A percentile compares a stretch with the other conserved stretches of the same genome.
Conservation (phyloP, 2,329 filamentous ascomycete genomes). For the Trichophyton schoenleinii region DNA sequence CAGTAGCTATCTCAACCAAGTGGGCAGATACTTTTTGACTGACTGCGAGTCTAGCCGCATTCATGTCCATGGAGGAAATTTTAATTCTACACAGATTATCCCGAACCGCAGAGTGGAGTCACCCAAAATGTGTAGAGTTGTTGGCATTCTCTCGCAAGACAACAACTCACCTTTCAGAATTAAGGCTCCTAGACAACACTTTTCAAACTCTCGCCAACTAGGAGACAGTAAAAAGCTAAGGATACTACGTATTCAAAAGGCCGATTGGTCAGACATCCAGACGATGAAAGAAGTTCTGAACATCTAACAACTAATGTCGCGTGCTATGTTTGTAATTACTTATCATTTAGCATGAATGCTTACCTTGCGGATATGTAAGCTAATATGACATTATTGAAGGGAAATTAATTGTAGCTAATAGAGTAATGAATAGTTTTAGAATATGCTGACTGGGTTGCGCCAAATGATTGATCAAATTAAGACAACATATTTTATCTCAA, state of each 20-base stretch:
- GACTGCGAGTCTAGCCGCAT: background rate
- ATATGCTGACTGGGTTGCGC: too few species aligned
- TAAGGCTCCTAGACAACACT: background rate
- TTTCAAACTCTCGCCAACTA: too few species aligned
- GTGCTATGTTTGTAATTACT: too few species aligned
- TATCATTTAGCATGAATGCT: too few species aligned
- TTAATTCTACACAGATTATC: background rate
- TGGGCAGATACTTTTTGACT: conserved; percentile 6
- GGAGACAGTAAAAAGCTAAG: background rate
- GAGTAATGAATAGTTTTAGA: too few species aligned
- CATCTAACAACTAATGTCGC: background rate
- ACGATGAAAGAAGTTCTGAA: conserved; percentile 7
- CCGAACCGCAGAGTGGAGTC: too few species aligned
- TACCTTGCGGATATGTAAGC: too few species aligned
- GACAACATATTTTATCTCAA: too few species aligned
- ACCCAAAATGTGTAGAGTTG: conserved; percentile 6
- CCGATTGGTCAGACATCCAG: conserved; percentile 9
- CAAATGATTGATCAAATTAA: too few species aligned
- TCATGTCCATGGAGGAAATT: background rate
- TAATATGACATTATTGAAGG: too few species aligned
- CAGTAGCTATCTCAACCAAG: conserved; percentile 5
- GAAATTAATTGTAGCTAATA: too few species aligned
- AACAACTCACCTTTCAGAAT: background rate
- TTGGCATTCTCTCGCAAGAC: conserved; percentile 3
- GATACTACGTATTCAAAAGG: conserved; percentile 9